These are phyloP conservation scores for Monosporascus sp. DNA, from an alignment of 2,329 filamentous ascomycete species.

Conservation along the genomic window DNA sequence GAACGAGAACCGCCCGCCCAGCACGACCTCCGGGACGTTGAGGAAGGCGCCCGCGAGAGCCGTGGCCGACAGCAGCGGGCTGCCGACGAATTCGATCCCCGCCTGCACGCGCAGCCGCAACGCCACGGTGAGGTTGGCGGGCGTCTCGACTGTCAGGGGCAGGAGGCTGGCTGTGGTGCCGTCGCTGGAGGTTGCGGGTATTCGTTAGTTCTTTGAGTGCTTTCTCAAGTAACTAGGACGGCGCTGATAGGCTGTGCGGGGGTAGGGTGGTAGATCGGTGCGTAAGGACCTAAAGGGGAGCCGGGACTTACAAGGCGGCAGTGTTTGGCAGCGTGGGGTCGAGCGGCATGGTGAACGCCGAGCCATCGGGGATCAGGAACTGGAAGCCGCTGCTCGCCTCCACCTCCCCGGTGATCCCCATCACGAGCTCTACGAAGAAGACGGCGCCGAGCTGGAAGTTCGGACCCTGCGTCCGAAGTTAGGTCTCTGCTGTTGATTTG, in stretches of 20 bases:
- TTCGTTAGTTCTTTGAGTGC: slow-evolving; percentile 1
- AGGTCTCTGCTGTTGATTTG: too few relatives aligned
- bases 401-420: slow-evolving; percentile 17
- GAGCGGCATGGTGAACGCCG: slow-evolving; percentile 19
- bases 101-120: slow-evolving; percentile 20
- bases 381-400: slow-evolving; percentile 19
- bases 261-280: neutral
- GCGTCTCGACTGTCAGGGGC: slow-evolving; percentile 14
- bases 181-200: slow-evolving; percentile 8
- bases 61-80: slow-evolving; percentile 13
- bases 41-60: slow-evolving; percentile 21
- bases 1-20: slow-evolving; percentile 7
- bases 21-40: slow-evolving; percentile 19
- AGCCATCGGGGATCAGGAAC: slow-evolving; percentile 18
- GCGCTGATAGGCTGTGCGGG: neutral
- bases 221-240: too few relatives aligned
- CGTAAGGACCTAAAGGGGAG: too few relatives aligned
- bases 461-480: slow-evolving; percentile 11
- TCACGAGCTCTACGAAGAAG: slow-evolving; percentile 20
- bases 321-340: slow-evolving; percentile 12
- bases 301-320: slow-evolving; percentile 20
- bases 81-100: slow-evolving; percentile 16
- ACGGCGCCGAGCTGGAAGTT: slow-evolving; percentile 19
- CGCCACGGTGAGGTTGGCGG: slow-evolving; percentile 17
- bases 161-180: slow-evolving; percentile 17